These are phyloP conservation scores for Volvox carteri DNA, from an alignment of 163 green algal genomes.

Conservation along the genomic window DNA sequence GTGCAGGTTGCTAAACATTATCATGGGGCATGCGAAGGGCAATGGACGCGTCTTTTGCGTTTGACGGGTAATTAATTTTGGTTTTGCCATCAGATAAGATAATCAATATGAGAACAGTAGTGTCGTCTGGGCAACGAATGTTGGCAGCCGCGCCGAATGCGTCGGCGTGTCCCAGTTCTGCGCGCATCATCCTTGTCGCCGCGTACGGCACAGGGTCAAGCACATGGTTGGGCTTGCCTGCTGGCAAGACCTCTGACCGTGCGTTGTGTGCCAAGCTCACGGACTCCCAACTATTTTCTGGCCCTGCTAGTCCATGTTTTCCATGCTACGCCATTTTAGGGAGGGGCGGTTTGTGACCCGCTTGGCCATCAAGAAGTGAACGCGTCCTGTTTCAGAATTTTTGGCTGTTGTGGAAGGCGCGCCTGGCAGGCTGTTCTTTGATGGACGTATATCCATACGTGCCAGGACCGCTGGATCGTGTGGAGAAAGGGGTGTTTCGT, in stretches of 20 bases:
- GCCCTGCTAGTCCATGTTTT: not conserved
- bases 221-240: not conserved
- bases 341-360: not conserved
- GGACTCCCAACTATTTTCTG: not conserved
- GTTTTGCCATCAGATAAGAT: too few species aligned
- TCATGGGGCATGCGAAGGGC: not conserved
- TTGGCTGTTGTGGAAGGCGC: not conserved
- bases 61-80: too few species aligned
- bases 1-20: not conserved
- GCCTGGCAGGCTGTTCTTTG: constrained; percentile 25
- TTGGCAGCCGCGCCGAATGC: not conserved
- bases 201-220: too few species aligned
- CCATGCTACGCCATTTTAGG: not conserved
- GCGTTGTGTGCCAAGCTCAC: not conserved
- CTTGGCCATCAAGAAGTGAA: not conserved
- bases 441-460: not conserved
- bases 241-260: not conserved
- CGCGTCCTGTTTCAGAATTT: constrained; percentile 14
- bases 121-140: not conserved
- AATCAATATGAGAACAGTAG: not conserved
- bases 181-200: too few species aligned
- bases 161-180: not conserved
- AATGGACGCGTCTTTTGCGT: too few species aligned
- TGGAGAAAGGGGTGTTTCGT: not conserved
- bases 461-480: not conserved